Evolutionary conservation across 2,329 filamentous ascomycete species (phyloP).

Genomic region (Scopulariopsis brevicaulis): DNA sequence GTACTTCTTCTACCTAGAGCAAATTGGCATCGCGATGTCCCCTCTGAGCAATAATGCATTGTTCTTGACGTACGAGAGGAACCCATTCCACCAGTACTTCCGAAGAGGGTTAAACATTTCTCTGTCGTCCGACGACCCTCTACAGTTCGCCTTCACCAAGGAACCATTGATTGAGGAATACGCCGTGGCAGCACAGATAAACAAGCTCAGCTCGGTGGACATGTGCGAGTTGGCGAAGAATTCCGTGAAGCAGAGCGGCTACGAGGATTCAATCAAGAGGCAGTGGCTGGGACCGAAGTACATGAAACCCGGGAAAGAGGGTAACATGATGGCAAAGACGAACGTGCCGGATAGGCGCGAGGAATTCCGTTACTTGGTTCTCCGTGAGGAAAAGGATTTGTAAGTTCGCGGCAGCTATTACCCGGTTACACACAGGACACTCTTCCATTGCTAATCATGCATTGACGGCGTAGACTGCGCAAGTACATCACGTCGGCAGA

Average conservation of each 20-base stretch:
- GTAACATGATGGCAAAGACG: constrained; percentile 90
- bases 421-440: neutral
- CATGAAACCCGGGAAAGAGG: constrained; percentile 64
- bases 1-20: constrained; percentile 95
- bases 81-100: constrained; percentile 94
- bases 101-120: constrained; percentile 90
- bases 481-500: neutral
- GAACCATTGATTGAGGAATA: constrained; percentile 98
- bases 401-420: constrained; percentile 29
- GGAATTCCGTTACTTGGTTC: constrained; percentile 78
- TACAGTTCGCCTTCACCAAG: constrained; percentile 98
- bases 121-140: constrained; percentile 87
- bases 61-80: constrained; percentile 92
- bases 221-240: constrained; percentile 99
- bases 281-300: constrained; percentile 81
- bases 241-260: constrained; percentile 89
- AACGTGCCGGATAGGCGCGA: constrained; percentile 92
- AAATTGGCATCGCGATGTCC: constrained; percentile 99
- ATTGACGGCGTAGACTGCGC: neutral
- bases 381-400: constrained; percentile 76
- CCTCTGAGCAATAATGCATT: constrained; percentile 95
- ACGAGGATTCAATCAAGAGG: constrained; percentile 79
- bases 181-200: constrained; percentile 94
- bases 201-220: constrained; percentile 91
- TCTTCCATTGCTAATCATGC: neutral